Percentiles rank a stretch among this genome's conserved stretches.
Conservation (phyloP, 345 rosid species). For the Gossypium thurberi region DNA sequence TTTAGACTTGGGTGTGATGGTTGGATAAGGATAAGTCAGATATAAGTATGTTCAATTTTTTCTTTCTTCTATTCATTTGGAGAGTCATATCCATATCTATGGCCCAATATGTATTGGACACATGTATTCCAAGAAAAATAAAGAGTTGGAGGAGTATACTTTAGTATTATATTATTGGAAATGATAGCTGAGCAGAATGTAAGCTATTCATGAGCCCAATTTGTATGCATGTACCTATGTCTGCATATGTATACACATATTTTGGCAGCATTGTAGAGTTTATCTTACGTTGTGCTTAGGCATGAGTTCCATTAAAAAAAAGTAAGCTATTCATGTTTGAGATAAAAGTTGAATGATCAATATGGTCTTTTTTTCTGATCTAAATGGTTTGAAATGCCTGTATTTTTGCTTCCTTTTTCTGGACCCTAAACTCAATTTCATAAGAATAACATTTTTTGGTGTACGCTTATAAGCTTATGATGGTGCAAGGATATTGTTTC, state of each 20-base stretch:
- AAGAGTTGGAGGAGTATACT: background rate
- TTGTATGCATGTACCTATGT: background rate
- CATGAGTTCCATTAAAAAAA: background rate
- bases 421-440: background rate
- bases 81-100: too few species aligned
- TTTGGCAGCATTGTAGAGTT: background rate
- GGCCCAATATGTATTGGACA: too few species aligned
- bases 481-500: background rate
- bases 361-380: background rate
- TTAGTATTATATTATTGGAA: background rate
- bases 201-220: background rate
- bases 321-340: background rate
- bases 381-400: background rate
- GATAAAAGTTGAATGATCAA: background rate
- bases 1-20: background rate
- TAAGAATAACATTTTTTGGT: background rate
- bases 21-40: background rate
- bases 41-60: background rate
- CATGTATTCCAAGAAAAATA: background rate
- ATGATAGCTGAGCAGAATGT: background rate
- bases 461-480: background rate
- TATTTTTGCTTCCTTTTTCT: background rate
- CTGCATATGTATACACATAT: background rate
- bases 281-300: background rate
- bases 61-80: background rate